These are phyloP conservation scores for Cladophialophora yegresii DNA, from an alignment of 2,329 filamentous ascomycete genomes.

Conservation along the genomic window DNA sequence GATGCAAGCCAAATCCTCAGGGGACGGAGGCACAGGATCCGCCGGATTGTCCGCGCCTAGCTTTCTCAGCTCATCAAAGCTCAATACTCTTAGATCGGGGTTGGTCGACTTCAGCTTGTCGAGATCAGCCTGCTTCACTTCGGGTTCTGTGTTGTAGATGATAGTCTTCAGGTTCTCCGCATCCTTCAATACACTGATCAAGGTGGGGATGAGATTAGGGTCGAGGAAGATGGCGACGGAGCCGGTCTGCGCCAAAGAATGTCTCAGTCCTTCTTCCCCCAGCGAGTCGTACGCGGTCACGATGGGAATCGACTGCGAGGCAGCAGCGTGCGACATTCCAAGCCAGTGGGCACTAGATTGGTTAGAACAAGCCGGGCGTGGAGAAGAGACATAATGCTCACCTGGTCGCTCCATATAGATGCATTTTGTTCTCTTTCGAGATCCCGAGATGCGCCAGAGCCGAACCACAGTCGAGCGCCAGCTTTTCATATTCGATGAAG, in stretches of 20 bases:
- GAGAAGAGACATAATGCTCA: constrained; percentile 42
- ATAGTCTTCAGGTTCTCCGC: constrained; percentile 56
- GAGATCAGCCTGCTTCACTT: constrained; percentile 52
- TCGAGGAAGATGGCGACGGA: constrained; percentile 43
- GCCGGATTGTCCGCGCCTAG: constrained; percentile 64
- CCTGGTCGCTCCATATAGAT: constrained; percentile 84
- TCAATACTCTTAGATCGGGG: constrained; percentile 53
- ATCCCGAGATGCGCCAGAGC: constrained; percentile 76
- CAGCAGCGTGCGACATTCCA: constrained; percentile 72
- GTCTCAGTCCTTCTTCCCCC: constrained; percentile 41
- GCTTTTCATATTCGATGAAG: constrained; percentile 75
- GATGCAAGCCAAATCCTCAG: constrained; percentile 74
- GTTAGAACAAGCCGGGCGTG: constrained; percentile 21
- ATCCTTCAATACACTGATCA: constrained; percentile 56
- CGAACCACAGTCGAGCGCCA: constrained; percentile 68
- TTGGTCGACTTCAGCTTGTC: constrained; percentile 54
- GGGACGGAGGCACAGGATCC: constrained; percentile 67
- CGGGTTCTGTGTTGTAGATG: constrained; percentile 57
- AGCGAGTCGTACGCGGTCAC: constrained; percentile 63
- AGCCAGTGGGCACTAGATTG: constrained; percentile 73
- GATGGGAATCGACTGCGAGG: constrained; percentile 84
- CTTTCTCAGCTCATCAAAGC: constrained; percentile 55
- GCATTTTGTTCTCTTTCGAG: constrained; percentile 66
- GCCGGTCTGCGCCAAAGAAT: constrained; percentile 41
- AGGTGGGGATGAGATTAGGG: constrained; percentile 48